phyloP scores from a whole-genome alignment of 1,139 yeast species.

The Blastobotrys illinoisensis region DNA sequence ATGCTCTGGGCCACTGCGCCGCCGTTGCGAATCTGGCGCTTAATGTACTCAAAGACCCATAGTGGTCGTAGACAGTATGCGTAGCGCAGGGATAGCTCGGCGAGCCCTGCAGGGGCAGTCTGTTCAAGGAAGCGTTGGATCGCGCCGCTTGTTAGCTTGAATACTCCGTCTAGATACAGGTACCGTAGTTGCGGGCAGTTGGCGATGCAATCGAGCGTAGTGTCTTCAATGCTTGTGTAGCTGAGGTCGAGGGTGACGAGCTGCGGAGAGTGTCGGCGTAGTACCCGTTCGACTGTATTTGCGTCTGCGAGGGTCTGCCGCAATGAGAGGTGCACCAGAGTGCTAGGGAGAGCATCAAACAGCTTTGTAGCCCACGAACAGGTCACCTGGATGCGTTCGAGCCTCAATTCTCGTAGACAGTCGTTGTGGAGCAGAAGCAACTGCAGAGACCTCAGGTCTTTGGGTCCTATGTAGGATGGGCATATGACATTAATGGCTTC shows the following conservation, averaged over 20 bases:
- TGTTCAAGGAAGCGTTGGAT: slow-evolving; percentile 10
- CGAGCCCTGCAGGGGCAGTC: slow-evolving; percentile 10
- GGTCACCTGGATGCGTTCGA: slow-evolving; percentile 11
- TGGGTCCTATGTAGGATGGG: slow-evolving; percentile 8
- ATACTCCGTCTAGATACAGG: slow-evolving; percentile 12
- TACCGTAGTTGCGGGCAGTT: slow-evolving; percentile 8
- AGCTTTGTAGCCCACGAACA: slow-evolving; percentile 8
- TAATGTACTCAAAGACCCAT: slow-evolving; percentile 16
- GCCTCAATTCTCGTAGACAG: slow-evolving; percentile 1
- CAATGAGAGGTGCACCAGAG: slow-evolving; percentile 9
- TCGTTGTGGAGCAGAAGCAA: slow-evolving; percentile 3
- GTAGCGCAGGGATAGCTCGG: slow-evolving; percentile 10
- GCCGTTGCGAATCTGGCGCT: slow-evolving; percentile 8
- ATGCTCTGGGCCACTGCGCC: slow-evolving; percentile 6
- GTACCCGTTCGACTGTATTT: slow-evolving; percentile 6
- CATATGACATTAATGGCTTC: slow-evolving; percentile 4
- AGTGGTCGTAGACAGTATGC: slow-evolving; percentile 14
- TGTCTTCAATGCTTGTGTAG: slow-evolving; percentile 14
- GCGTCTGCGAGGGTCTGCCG: slow-evolving; percentile 14
- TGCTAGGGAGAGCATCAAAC: slow-evolving; percentile 7
- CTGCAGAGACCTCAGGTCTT: slow-evolving; percentile 7
- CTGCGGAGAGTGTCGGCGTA: slow-evolving; percentile 4
- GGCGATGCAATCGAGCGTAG: slow-evolving; percentile 8
- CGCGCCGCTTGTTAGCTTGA: slow-evolving; percentile 10
- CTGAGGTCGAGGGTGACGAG: slow-evolving; percentile 13